Percentiles rank a stretch among this genome's conserved stretches.
phyloP scores from a whole-genome alignment of 2,329 filamentous ascomycete genomes.

The Nakataea oryzae region DNA sequence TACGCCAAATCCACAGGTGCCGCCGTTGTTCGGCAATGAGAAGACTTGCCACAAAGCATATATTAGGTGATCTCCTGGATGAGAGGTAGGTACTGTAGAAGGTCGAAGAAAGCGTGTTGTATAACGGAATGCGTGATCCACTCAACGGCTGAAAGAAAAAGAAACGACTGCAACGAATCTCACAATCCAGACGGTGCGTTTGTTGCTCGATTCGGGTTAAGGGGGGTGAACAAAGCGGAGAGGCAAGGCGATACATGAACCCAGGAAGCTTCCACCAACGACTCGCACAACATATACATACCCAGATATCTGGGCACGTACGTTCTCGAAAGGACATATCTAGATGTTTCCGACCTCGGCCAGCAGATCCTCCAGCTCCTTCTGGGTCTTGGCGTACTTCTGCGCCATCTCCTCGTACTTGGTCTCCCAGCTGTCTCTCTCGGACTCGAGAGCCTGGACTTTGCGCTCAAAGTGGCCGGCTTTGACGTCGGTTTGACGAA shows the following conservation, averaged over 20 bases:
- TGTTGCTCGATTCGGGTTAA: neutral
- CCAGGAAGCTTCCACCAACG: neutral
- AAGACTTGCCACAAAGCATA: neutral
- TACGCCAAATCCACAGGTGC: neutral
- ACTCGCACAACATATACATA: neutral
- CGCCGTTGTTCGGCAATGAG: neutral
- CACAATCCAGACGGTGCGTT: neutral
- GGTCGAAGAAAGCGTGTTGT: neutral
- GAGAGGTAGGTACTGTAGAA: neutral
- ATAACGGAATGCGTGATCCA: neutral
- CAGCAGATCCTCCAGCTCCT: slow-evolving; percentile 87
- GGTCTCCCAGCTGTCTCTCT: slow-evolving; percentile 87
- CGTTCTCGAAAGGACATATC: neutral
- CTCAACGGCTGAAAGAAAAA: neutral
- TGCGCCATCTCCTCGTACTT: slow-evolving; percentile 98
- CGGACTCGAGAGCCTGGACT: slow-evolving; percentile 88
- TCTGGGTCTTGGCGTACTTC: slow-evolving; percentile 76
- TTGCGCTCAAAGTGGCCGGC: slow-evolving; percentile 99
- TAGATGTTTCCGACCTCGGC: slow-evolving; percentile 86
- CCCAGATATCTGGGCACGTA: neutral
- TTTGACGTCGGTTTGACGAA: slow-evolving; percentile 98
- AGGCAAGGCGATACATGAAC: neutral
- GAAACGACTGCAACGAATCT: neutral
- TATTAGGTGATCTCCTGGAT: neutral
- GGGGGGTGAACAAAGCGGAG: neutral